phyloP scores from a whole-genome alignment of 2,329 filamentous ascomycete genomes.

The Xylariaceae sp. region DNA sequence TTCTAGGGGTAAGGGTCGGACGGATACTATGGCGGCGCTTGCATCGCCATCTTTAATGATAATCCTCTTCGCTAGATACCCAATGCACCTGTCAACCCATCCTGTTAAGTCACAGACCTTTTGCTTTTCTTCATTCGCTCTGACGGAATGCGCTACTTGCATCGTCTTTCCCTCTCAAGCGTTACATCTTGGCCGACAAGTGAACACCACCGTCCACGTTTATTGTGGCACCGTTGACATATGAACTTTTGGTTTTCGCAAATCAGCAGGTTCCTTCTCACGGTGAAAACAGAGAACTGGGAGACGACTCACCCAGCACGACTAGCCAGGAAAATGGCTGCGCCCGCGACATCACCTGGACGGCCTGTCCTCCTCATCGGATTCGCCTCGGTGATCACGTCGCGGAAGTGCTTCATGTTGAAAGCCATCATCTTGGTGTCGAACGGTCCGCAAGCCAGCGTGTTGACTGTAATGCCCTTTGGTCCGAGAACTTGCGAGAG shows the following conservation, averaged over 20 bases:
- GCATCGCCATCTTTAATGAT: not conserved
- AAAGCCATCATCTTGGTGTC: constrained; percentile 67
- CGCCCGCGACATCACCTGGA: constrained; percentile 67
- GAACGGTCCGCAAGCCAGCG: constrained; percentile 70
- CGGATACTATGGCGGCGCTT: not conserved
- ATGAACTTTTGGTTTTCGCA: constrained; percentile 37
- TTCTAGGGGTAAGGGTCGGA: not conserved
- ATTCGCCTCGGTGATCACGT: constrained; percentile 54
- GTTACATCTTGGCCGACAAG: constrained; percentile 45
- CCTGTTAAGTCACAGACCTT: not conserved
- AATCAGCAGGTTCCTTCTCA: constrained; percentile 3
- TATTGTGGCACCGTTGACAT: constrained; percentile 64
- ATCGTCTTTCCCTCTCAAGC: not conserved
- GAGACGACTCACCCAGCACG: constrained; percentile 52
- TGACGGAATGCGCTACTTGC: not conserved
- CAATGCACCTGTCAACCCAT: not conserved
- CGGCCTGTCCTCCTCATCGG: constrained; percentile 66
- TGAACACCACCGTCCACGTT: constrained; percentile 58
- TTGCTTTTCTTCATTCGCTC: not conserved
- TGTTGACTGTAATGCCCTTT: constrained; percentile 62
- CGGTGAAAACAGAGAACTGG: not conserved
- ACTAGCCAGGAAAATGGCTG: constrained; percentile 68
- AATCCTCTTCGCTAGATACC: not conserved
- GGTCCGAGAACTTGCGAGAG: constrained; percentile 60
- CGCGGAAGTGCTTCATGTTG: constrained; percentile 54